A percentile compares a stretch with the other conserved stretches of the same genome.
Evolutionary conservation across 805 yeast genomes (phyloP).

Genomic region (Komagataella populi): DNA sequence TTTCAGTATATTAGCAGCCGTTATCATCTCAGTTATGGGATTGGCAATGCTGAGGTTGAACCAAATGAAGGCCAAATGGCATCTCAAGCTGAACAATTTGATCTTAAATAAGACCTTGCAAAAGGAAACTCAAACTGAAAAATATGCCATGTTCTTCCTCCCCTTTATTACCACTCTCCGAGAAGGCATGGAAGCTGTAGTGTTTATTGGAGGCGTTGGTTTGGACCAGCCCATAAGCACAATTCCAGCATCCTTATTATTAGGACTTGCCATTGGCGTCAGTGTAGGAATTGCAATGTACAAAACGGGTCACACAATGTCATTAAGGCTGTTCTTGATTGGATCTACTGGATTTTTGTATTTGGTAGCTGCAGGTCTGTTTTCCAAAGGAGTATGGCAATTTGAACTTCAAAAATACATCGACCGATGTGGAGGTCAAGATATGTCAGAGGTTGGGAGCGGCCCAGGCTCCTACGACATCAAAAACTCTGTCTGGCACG

Average conservation of each 20-base stretch:
- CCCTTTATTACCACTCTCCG: constrained; percentile 87
- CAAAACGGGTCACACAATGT: constrained; percentile 27
- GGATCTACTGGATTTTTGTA: constrained; percentile 28
- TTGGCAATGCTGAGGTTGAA: constrained; percentile 27
- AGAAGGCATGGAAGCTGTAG: constrained; percentile 96
- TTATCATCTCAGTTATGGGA: constrained; percentile 33
- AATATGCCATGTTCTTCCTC: constrained; percentile 78
- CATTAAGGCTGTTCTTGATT: constrained; percentile 27
- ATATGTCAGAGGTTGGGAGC: constrained; percentile 31
- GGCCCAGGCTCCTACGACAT: constrained; percentile 37
- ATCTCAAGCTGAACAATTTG: constrained; percentile 18
- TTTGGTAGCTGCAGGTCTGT: constrained; percentile 30
- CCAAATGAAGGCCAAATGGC: constrained; percentile 32
- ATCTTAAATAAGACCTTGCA: constrained; percentile 1
- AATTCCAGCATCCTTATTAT: constrained; percentile 15
- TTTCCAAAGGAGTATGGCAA: constrained; percentile 32
- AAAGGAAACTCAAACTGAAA: constrained; percentile 11
- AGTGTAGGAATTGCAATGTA: constrained; percentile 23
- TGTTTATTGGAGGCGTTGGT: constrained; percentile 94
- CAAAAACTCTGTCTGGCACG: constrained; percentile 31
- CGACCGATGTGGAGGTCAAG: constrained; percentile 27
- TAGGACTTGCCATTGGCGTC: constrained; percentile 23
- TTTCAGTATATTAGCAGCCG: constrained; percentile 28
- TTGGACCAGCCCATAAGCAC: constrained; percentile 27
- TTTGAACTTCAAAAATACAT: constrained; percentile 29